Evolutionary conservation across 768 basidiomycete species (phyloP), one percentile per base, ranked within the genome.

Genomic region (Naganishia vishniacii): DNA sequence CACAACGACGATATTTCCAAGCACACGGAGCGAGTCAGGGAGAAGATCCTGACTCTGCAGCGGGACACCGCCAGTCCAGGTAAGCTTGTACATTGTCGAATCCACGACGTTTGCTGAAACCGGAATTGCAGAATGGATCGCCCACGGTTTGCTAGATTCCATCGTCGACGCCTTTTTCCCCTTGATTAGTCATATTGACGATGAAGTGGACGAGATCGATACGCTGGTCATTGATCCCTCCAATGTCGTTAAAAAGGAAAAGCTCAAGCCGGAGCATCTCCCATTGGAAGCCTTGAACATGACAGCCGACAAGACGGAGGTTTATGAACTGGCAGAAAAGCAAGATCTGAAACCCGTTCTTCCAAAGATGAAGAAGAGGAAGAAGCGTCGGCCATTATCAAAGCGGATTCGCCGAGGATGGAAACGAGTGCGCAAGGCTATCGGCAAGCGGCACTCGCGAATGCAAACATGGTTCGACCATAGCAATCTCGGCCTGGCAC

Each of bases 1-100:
- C 91, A 93, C 79, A 93, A 88, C 71, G 86, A 87, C 51, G 88
- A 93, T 71, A 85, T 91, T 59, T 86, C 86, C 82, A 89, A 91
- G 70, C 91, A 97, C 73, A 84, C 84, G 1, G 82, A 88, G 66
- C 83, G 86, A 25, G 86, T 94, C 8, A 80, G 86, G 34, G 85
- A 84, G 71, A 84, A 85, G 59, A 82, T 94, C 44, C 78, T 85
- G 59, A 80, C 83, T 13, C 78, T 86, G 18, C 49, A 49, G 4
- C 85, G 87, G 61, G 80, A 85, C 60, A 81, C 81, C 20, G 79
- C 83, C 13, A 84, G 82, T 48, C 68, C 71, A 20, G 40, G 58
- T 40, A 62, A 62, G 34, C 67, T 62, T 6, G 65, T 68, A 29
- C 65, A 65, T 15, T 61, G 68, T 53, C 15, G 25, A 28, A 15